Evolutionary conservation across 495 filamentous ascomycete genomes (phyloP), one percentile per base, ranked within the genome.

Genomic region (Trichoderma virens): DNA sequence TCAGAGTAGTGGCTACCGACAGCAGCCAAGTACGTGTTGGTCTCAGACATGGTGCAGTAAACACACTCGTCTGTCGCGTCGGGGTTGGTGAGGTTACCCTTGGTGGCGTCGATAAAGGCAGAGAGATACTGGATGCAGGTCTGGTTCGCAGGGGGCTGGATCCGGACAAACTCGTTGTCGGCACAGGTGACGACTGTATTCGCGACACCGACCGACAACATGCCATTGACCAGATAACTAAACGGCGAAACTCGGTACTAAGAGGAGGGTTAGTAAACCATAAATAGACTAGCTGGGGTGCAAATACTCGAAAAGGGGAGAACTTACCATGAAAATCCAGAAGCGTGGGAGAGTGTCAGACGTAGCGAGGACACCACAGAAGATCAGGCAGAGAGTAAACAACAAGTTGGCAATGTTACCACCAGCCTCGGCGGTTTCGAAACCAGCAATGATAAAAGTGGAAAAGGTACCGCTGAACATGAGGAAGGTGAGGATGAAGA

Each of bases 321-420:
- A 20, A n/a, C 51, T 56, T 56, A 56, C 51, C 87, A 92, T 90
- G 79, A 92, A 92, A 67, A 89, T 90, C 90, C 90, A 94, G 79
- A 92, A 92, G 11, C 82, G 72, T 11, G 89, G 89, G 31, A 92
- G 74, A 2, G 74, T 77, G 3, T 74, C 68, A 2, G 90, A 87
- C 38, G 71, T 80, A 62, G 88, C 85, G 66, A 93, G 83, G 59
- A 93, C 88, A 79, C 87, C 86, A 69, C 85, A 88, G 79, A 92
- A 91, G 72, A 88, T 85, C 67, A 88, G 70, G 68, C 82, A 85
- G 11, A 92, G 72, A 16, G 81, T 85, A 74, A 89, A 90, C 64
- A 91, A 71, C 63, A 90, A 68, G 66, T 86, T 85, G 61, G 84
- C 85, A 59, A 89, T 76, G 69, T 88, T 86, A 62, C 82, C 85